Percentiles rank a stretch among this genome's conserved stretches.
Evolutionary conservation across 1,284 basidiomycete species (phyloP).

Genomic region (Singerocomus rubriflavus): DNA sequence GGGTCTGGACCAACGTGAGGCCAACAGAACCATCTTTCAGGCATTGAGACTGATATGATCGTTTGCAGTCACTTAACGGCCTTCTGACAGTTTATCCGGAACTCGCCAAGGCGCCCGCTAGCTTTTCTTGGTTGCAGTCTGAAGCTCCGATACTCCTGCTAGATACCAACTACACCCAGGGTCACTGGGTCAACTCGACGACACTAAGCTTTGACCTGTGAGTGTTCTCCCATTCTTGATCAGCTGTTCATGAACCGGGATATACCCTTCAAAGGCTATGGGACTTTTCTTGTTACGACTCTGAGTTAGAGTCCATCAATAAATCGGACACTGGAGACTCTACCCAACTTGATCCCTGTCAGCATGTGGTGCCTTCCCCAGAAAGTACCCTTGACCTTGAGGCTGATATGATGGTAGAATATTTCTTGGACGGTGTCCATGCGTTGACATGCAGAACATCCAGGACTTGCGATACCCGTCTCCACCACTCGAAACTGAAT

Average conservation of each 20-base stretch:
- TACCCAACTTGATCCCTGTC: not conserved
- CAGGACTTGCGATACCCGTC: slow-evolving; percentile 6
- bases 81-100: slow-evolving; percentile 24
- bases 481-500: not conserved
- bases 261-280: slow-evolving; percentile 18
- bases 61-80: slow-evolving; percentile 20
- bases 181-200: slow-evolving; percentile 21
- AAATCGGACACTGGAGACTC: not conserved
- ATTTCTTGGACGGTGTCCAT: slow-evolving; percentile 6
- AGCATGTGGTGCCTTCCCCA: not conserved
- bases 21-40: not conserved
- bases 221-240: slow-evolving; percentile 2
- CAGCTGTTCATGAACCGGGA: not conserved
- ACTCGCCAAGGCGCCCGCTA: slow-evolving; percentile 17
- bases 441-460: slow-evolving; percentile 15
- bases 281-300: slow-evolving; percentile 25
- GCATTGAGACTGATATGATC: slow-evolving; percentile 11
- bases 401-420: slow-evolving; percentile 16
- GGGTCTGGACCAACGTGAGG: slow-evolving; percentile 32
- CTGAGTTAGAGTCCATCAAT: slow-evolving; percentile 20
- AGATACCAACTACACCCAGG: slow-evolving; percentile 5
- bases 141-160: slow-evolving; percentile 29
- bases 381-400: not conserved
- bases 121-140: slow-evolving; percentile 30
- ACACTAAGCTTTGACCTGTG: slow-evolving; percentile 25